These are phyloP conservation scores for Melampsora larici-populina DNA, from an alignment of 1,284 basidiomycete species.

Conservation along the genomic window DNA sequence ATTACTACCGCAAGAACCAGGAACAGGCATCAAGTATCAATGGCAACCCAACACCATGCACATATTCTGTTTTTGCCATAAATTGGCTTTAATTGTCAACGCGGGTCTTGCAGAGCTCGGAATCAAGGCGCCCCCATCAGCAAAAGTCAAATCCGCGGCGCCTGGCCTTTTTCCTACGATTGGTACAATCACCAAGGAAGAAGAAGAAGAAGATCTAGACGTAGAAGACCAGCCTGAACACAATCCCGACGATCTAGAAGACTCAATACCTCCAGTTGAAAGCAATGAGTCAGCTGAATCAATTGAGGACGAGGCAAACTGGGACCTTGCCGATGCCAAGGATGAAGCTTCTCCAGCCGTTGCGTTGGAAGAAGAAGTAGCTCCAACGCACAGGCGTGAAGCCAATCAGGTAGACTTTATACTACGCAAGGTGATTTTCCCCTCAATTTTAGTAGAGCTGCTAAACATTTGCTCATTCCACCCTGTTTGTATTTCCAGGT, in stretches of 20 bases:
- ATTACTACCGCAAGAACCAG: too few species aligned
- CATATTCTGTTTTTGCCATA: slow-evolving; percentile 19
- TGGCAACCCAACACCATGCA: slow-evolving; percentile 18
- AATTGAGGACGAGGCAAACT: background rate
- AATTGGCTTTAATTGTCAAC: slow-evolving; percentile 23
- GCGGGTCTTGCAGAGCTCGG: slow-evolving; percentile 24
- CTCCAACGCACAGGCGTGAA: too few species aligned
- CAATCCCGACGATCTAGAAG: background rate
- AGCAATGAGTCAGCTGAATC: too few species aligned
- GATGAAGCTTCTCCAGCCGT: too few species aligned
- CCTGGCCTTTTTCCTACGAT: slow-evolving; percentile 3
- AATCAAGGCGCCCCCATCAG: background rate
- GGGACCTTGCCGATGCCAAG: too few species aligned
- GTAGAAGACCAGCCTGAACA: background rate
- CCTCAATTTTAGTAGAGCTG: too few species aligned
- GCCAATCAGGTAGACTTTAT: too few species aligned
- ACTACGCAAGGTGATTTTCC: too few species aligned
- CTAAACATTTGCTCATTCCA: too few species aligned
- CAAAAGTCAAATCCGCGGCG: slow-evolving; percentile 22
- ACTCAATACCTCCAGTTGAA: slow-evolving; percentile 4
- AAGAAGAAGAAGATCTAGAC: background rate
- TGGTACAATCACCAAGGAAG: slow-evolving; percentile 1
- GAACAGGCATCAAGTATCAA: too few species aligned
- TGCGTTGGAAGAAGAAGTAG: too few species aligned
- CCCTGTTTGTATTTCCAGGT: too few species aligned